Evolutionary conservation across 2,329 filamentous ascomycete species (phyloP), one percentile per base, ranked within the genome.

Genomic region (Aspergillus ibericus): DNA sequence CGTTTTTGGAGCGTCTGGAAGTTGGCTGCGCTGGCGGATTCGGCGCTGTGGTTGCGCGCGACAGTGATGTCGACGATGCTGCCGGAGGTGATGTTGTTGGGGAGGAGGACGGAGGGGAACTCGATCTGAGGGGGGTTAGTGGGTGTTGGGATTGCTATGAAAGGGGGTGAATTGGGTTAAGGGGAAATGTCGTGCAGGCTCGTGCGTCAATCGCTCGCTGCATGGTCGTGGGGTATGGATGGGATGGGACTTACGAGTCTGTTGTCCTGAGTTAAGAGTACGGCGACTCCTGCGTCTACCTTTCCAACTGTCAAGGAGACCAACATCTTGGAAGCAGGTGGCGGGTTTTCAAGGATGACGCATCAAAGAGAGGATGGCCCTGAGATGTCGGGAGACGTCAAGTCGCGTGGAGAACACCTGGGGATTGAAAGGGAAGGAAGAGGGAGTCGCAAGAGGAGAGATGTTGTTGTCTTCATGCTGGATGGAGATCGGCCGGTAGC

Each of bases 41-140:
- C 95, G 59, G 93, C 91, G 55, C 82, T 79, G 68, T 85, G 82
- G 78, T 99, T 99, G 75, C 93, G 92, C 59, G 89, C 83, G 66
- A 99, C 95, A 61, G 92, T 92, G 77, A 99, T 98, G 78, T 99
- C 95, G 75, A 99, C 95, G 70, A 99, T 98, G 75, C 91, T 96
- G 68, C 95, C 95, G 15, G 92, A 96, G 62, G 91, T 88, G 77
- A 99, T 99, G 75, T 96, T 93, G 62, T 91, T 90, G 1, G 95
- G 95, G 15, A 99, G 88, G 51, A 99, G 90, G 66, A 99, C 96
- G 48, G 95, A 98, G 35, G 95, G 95, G 73, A 99, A 99, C 75
- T 99, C 95, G 75, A 99, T 98, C 93, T 98, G 75, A 32, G 51
- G 6, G 13, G 4, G 16, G 51, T 29, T 32, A 18, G 16, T 53